Percentiles rank a stretch among this genome's conserved stretches.
These are phyloP conservation scores for Clavariopsis aquatica DNA, from an alignment of 495 filamentous ascomycete species.

Conservation along the genomic window DNA sequence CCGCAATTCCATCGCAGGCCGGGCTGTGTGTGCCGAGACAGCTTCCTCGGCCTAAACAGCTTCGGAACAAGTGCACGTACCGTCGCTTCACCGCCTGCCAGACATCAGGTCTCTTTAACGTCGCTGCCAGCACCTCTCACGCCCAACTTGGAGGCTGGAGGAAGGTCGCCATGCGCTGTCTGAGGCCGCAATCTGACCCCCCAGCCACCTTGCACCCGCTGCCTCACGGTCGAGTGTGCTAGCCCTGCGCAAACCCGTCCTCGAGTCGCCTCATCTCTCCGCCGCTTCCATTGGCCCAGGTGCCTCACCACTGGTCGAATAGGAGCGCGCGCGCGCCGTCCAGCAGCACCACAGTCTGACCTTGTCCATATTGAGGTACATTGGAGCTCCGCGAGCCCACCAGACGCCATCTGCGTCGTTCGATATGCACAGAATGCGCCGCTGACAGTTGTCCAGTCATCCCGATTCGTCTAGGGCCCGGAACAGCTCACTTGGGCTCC, in stretches of 20 bases:
- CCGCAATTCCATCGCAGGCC: conserved; percentile 2
- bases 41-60: conserved; percentile 34
- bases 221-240: conserved; percentile 38
- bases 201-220: conserved; percentile 34
- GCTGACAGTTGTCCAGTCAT: conserved; percentile 34
- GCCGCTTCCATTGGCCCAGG: conserved; percentile 34
- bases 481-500: conserved; percentile 17
- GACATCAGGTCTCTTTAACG: conserved; percentile 36
- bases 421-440: not conserved
- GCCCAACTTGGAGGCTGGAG: conserved; percentile 24
- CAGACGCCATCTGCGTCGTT: conserved; percentile 3
- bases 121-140: conserved; percentile 18
- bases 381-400: conserved; percentile 16
- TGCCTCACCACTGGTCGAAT: conserved; percentile 30
- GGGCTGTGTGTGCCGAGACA: conserved; percentile 34
- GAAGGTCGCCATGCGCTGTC: conserved; percentile 42
- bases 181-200: conserved; percentile 27
- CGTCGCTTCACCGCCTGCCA: conserved; percentile 37
- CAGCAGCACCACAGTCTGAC: conserved; percentile 23
- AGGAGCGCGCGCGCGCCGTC: conserved; percentile 20
- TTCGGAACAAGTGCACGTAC: conserved; percentile 36
- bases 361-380: conserved; percentile 36
- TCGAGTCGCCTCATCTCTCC: conserved; percentile 29
- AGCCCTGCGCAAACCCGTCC: conserved; percentile 23
- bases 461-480: conserved; percentile 17